Evolutionary conservation across 352 stramenopile species (phyloP).

Genomic region (Globisporangium recalcitrans): DNA sequence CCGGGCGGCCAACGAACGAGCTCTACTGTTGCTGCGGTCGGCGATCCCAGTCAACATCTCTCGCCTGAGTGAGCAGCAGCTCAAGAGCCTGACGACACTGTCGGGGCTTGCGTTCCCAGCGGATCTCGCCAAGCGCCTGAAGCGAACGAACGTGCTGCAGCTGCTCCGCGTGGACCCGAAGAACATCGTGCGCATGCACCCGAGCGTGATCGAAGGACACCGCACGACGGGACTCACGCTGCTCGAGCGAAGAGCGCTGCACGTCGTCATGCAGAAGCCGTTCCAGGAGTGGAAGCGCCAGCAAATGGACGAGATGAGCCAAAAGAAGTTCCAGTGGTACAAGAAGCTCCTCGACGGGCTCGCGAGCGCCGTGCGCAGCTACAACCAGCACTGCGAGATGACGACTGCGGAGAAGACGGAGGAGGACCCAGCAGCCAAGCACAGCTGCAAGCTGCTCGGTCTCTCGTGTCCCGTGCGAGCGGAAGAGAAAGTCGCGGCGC

Average conservation of each 20-base stretch:
- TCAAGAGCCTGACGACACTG: conserved; percentile 47
- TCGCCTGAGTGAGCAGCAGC: conserved; percentile 67
- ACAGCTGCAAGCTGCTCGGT: conserved; percentile 36
- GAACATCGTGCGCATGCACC: conserved; percentile 79
- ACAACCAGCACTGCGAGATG: conserved; percentile 25
- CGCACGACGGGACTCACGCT: conserved; percentile 65
- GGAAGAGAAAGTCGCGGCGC: conserved; percentile 31
- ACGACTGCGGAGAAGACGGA: neutral
- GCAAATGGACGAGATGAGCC: conserved; percentile 75
- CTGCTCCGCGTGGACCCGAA: conserved; percentile 69
- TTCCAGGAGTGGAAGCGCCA: conserved; percentile 70
- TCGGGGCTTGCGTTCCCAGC: conserved; percentile 56
- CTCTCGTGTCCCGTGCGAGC: conserved; percentile 45
- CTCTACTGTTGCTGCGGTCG: conserved; percentile 52
- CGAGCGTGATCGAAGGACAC: conserved; percentile 62
- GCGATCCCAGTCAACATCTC: conserved; percentile 82
- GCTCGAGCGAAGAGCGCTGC: conserved; percentile 83
- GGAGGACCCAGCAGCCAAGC: neutral
- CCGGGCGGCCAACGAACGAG: conserved; percentile 35
- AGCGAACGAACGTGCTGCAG: conserved; percentile 86
- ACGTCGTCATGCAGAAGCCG: conserved; percentile 54
- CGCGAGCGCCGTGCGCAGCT: conserved; percentile 24
- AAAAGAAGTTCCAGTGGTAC: conserved; percentile 80
- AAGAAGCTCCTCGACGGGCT: conserved; percentile 73
- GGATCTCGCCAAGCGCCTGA: conserved; percentile 77